A percentile compares a stretch with the other conserved stretches of the same genome.
Conservation (phyloP, 192 early-diverging fungal species). For the Podila verticillata region DNA sequence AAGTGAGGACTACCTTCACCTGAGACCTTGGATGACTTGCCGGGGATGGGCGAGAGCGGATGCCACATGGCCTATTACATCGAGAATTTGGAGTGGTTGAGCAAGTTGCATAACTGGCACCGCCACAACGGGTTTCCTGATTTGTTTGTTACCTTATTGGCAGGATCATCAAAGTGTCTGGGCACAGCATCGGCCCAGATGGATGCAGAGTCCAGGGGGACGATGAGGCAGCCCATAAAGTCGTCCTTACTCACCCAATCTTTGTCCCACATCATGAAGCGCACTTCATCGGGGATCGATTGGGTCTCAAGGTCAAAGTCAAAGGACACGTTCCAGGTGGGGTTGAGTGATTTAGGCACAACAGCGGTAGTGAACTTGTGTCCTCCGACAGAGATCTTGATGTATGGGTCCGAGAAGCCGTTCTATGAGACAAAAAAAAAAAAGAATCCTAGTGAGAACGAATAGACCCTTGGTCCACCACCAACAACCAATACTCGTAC, state of each 20-base stretch:
- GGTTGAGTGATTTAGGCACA: conserved; percentile 69
- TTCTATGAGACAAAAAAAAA: conserved; percentile 19
- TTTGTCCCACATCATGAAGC: conserved; percentile 75
- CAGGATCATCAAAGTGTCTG: conserved; percentile 60
- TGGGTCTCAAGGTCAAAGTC: conserved; percentile 59
- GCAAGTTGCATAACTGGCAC: not conserved
- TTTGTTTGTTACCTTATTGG: conserved; percentile 53
- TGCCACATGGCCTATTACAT: conserved; percentile 53
- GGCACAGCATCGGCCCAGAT: conserved; percentile 54
- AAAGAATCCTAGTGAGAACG: too few relatives aligned
- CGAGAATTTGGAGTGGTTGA: not conserved
- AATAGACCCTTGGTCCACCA: too few relatives aligned
- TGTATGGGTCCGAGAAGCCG: conserved; percentile 58
- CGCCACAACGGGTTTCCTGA: not conserved
- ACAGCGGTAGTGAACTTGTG: conserved; percentile 67
- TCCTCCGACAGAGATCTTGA: conserved; percentile 63
- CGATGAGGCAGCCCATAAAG: conserved; percentile 70
- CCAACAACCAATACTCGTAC: not conserved
- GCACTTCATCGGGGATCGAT: conserved; percentile 48
- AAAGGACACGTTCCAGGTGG: conserved; percentile 70
- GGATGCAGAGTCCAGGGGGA: conserved; percentile 63
- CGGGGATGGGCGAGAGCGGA: conserved; percentile 24
- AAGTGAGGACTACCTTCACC: conserved; percentile 30
- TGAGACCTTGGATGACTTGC: conserved; percentile 25
- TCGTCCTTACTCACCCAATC: conserved; percentile 67